Conservation (phyloP, 1,284 basidiomycete genomes). For the Austropuccinia psidii region DNA sequence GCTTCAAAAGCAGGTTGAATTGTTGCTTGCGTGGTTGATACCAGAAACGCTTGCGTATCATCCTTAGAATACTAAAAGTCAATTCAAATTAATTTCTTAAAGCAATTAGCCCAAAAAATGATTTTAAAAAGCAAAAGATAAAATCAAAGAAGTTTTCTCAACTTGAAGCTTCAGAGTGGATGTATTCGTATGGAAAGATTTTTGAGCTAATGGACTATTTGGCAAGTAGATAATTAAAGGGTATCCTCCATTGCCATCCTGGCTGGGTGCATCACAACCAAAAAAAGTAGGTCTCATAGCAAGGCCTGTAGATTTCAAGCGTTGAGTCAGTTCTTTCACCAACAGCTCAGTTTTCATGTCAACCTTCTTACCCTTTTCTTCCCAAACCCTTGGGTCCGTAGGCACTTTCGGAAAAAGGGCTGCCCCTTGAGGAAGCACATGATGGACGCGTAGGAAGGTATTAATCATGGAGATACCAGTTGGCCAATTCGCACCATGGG, state of each 20-base stretch:
- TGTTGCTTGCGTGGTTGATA: slow-evolving; percentile 41
- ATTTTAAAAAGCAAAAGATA: not conserved
- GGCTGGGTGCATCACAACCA: slow-evolving; percentile 53
- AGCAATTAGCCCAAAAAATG: slow-evolving; percentile 38
- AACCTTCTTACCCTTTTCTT: not conserved
- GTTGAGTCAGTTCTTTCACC: not conserved
- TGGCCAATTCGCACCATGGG: slow-evolving; percentile 54
- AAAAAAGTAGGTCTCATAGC: slow-evolving; percentile 67
- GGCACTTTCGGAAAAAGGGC: slow-evolving; percentile 14
- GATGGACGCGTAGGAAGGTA: slow-evolving; percentile 41
- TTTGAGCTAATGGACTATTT: slow-evolving; percentile 2
- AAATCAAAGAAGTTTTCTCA: slow-evolving; percentile 14
- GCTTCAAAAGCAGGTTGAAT: slow-evolving; percentile 43
- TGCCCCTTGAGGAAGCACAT: not conserved
- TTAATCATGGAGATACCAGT: slow-evolving; percentile 54
- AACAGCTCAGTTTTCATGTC: slow-evolving; percentile 35
- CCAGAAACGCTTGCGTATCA: slow-evolving; percentile 44
- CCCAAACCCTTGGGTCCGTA: slow-evolving; percentile 14
- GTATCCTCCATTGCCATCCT: slow-evolving; percentile 19
- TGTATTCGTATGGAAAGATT: not conserved
- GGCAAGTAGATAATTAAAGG: slow-evolving; percentile 29
- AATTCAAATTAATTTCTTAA: slow-evolving; percentile 1
- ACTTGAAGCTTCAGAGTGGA: slow-evolving; percentile 21
- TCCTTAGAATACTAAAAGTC: slow-evolving; percentile 48
- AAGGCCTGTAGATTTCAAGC: slow-evolving; percentile 51